Base-by-base conservation (phyloP, 1,139 yeast genomes). In the Yamadazyma sp. region DNA sequence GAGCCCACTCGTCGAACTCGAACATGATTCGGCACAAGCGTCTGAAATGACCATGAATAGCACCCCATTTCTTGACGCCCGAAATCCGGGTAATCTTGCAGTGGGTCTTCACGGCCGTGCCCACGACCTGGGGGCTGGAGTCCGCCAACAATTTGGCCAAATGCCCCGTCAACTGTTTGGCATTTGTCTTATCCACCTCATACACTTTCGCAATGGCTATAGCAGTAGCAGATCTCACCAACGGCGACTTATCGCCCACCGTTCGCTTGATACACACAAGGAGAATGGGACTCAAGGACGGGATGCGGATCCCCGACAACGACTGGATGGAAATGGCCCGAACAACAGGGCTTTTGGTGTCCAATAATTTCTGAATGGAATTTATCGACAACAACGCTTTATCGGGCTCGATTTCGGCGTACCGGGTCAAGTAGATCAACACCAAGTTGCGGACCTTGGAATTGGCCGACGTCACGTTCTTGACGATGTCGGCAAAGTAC, bases 361-460 rank as follows among this genome's bases (percentile, higher is more conserved):
- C 71, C 29, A 92, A 64, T 1, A 87, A 73, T 57, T 86, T 88
- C 58, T 94, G 98, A 34, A 94, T 86, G 0, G 97, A 86, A 61
- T 94, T 94, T 50, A 94, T 86, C 0, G 96, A 82, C 35, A 94
- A 68, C 23, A 94, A 70, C 1, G 97, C 95, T 13, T 88, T 73
- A 57, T 90, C 96, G 4, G 95, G 96, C 50, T 88, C 92, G 35
- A 73, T 66, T 46, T 87, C 95, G 11, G 96, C 95, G 58, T 80
- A 90, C 38, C 86, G 73, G 22, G 82, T 67, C 37, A 92, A 64
- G 52, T 88, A 89, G 1, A 85, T 72, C 59, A 88, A 81, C 4
- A 92, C 96, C 56, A 92, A 70, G 51, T 83, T 81, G 44, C 87
- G 78, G 31, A 88, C 77, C 48, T 82, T 85, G 24, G 80, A 56